Percentiles rank a stretch among this genome's conserved stretches.
phyloP scores from a whole-genome alignment of 148 eudicot species.

The Rhododendron griersonianum region DNA sequence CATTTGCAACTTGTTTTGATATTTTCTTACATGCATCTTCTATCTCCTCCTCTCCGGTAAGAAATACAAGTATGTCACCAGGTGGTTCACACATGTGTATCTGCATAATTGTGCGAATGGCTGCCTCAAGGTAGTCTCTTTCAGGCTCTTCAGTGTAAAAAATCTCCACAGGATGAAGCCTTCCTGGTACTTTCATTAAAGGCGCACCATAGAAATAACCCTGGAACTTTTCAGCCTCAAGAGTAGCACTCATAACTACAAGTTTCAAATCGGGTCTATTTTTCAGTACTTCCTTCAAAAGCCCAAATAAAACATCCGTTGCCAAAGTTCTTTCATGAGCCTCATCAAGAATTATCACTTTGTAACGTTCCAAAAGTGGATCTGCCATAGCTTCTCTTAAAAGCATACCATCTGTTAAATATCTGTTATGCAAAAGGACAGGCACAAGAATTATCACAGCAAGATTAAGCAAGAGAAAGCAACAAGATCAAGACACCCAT shows the following conservation, averaged over 20 bases:
- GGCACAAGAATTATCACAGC: not conserved
- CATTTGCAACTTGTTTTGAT: constrained; percentile 20
- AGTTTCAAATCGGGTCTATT: constrained; percentile 76
- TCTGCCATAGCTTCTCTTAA: constrained; percentile 96
- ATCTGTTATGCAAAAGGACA: constrained; percentile 34
- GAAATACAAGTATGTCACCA: constrained; percentile 53
- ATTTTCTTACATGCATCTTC: constrained; percentile 28
- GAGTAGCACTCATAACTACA: constrained; percentile 96
- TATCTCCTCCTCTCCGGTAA: constrained; percentile 34
- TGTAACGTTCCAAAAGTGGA: constrained; percentile 78
- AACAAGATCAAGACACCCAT: not conserved
- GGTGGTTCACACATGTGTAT: constrained; percentile 67
- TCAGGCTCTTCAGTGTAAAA: constrained; percentile 84
- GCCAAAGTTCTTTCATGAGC: constrained; percentile 95
- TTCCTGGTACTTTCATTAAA: constrained; percentile 89
- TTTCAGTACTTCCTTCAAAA: constrained; percentile 74
- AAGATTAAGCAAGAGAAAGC: not conserved
- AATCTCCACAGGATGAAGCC: constrained; percentile 90
- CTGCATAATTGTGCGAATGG: constrained; percentile 80
- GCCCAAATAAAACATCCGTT: constrained; percentile 86
- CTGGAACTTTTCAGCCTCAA: constrained; percentile 93
- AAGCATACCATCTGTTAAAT: constrained; percentile 93
- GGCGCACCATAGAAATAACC: constrained; percentile 76
- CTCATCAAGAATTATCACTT: constrained; percentile 87
- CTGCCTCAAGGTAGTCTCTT: constrained; percentile 87